Percentiles rank a stretch among this genome's conserved stretches.
Evolutionary conservation across 805 yeast species (phyloP).

Genomic region (Cephaloascus albidus): DNA sequence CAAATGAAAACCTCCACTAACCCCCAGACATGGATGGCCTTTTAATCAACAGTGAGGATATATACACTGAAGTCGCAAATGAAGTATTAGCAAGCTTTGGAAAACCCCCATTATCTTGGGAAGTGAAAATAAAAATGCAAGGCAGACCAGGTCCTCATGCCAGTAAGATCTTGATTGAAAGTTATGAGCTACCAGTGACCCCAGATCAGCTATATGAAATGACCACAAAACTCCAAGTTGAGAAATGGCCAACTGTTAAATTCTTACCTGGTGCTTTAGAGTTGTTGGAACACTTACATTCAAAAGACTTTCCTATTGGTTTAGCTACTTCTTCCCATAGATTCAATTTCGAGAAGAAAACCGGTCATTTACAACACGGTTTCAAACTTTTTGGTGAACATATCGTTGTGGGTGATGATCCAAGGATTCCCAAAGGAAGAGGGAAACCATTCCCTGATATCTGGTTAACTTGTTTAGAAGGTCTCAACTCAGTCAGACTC

Average conservation of each 20-base stretch:
- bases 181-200: slow-evolving; percentile 56
- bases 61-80: slow-evolving; percentile 74
- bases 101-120: slow-evolving; percentile 85
- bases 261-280: slow-evolving; percentile 84
- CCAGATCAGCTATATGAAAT: slow-evolving; percentile 51
- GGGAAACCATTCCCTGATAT: slow-evolving; percentile 96
- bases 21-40: slow-evolving; percentile 87
- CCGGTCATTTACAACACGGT: slow-evolving; percentile 55
- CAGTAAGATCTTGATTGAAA: slow-evolving; percentile 51
- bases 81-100: slow-evolving; percentile 58
- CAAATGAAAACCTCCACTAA: not conserved
- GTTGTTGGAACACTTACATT: slow-evolving; percentile 44
- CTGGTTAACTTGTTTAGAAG: slow-evolving; percentile 72
- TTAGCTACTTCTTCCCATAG: slow-evolving; percentile 79
- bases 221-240: slow-evolving; percentile 45
- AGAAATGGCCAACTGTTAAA: slow-evolving; percentile 51
- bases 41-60: slow-evolving; percentile 82
- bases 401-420: slow-evolving; percentile 83
- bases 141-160: slow-evolving; percentile 87
- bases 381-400: slow-evolving; percentile 56
- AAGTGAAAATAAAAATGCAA: slow-evolving; percentile 75
- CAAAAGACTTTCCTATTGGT: slow-evolving; percentile 64
- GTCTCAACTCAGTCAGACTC: slow-evolving; percentile 49
- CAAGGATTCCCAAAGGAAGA: slow-evolving; percentile 69
- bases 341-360: slow-evolving; percentile 59